Percentiles rank a stretch among this genome's conserved stretches.
Evolutionary conservation across 2,329 filamentous ascomycete species (phyloP).

Genomic region (Penicillium palitans): DNA sequence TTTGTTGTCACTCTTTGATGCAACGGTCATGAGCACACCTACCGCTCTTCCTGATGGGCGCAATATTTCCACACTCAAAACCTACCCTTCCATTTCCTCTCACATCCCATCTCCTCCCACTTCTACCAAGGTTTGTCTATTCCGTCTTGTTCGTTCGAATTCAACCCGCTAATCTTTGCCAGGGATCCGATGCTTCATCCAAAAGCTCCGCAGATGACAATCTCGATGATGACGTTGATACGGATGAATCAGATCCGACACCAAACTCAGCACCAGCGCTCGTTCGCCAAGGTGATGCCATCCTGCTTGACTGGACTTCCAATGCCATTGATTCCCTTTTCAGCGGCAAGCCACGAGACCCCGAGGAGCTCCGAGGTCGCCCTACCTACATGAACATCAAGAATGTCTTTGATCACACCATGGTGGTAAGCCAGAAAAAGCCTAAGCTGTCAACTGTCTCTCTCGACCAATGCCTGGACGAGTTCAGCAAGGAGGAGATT

Average conservation of each 20-base stretch:
- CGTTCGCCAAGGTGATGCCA: slow-evolving; percentile 76
- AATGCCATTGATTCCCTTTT: slow-evolving; percentile 73
- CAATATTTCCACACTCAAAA: slow-evolving; percentile 55
- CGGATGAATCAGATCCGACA: slow-evolving; percentile 27
- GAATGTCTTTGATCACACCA: slow-evolving; percentile 59
- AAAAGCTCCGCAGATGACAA: slow-evolving; percentile 18
- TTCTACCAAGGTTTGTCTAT: slow-evolving; percentile 20
- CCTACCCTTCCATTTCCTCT: slow-evolving; percentile 56
- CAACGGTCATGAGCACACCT: slow-evolving; percentile 64
- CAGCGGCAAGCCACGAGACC: slow-evolving; percentile 37
- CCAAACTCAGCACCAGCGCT: slow-evolving; percentile 47
- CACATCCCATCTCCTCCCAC: slow-evolving; percentile 41
- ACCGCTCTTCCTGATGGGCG: slow-evolving; percentile 68
- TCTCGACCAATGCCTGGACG: slow-evolving; percentile 86
- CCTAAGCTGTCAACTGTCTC: slow-evolving; percentile 71
- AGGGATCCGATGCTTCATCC: slow-evolving; percentile 6
- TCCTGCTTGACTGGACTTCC: slow-evolving; percentile 82
- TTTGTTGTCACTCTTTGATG: slow-evolving; percentile 72
- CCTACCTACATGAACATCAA: slow-evolving; percentile 58
- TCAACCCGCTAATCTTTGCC: neutral
- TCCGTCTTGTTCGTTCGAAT: neutral
- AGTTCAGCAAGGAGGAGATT: slow-evolving; percentile 92
- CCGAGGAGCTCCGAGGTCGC: slow-evolving; percentile 57
- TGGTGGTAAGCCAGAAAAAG: slow-evolving; percentile 61
- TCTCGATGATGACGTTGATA: slow-evolving; percentile 34